A percentile compares a stretch with the other conserved stretches of the same genome.
Evolutionary conservation across 2,329 filamentous ascomycete species (phyloP).

Genomic region (Ophiocordyceps unilateralis): DNA sequence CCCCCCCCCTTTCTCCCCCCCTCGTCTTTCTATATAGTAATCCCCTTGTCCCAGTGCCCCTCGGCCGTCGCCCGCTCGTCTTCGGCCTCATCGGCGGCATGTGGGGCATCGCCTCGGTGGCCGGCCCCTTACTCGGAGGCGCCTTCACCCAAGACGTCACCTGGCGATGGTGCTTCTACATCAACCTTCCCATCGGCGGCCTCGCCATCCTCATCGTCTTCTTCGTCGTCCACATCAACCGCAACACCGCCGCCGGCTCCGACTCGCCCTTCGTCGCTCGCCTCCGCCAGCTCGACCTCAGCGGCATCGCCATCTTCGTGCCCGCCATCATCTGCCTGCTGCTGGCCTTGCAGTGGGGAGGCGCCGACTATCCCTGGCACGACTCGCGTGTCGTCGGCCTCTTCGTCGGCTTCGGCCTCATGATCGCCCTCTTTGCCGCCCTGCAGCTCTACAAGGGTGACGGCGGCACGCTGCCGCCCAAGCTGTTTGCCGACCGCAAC

Average conservation of each 20-base stretch:
- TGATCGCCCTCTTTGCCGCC: conserved; percentile 27
- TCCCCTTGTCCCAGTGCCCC: no score
- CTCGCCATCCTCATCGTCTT: conserved; percentile 30
- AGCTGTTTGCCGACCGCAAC: conserved; percentile 26
- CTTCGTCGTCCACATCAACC: conserved; percentile 25
- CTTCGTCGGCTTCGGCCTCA: conserved; percentile 28
- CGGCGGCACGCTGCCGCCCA: conserved; percentile 26
- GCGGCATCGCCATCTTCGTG: conserved; percentile 31
- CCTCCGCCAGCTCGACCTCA: conserved; percentile 28
- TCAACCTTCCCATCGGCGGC: conserved; percentile 28
- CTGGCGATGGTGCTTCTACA: conserved; percentile 36
- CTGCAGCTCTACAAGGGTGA: conserved; percentile 26
- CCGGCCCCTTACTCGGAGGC: conserved; percentile 32
- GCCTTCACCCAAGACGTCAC: conserved; percentile 29
- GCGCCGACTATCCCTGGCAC: conserved; percentile 31
- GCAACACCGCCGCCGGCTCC: conserved; percentile 15
- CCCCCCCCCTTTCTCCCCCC: no score
- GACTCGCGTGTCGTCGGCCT: conserved; percentile 30
- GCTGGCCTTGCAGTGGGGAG: conserved; percentile 40
- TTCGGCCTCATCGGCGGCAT: conserved; percentile 37
- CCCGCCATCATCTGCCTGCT: conserved; percentile 34
- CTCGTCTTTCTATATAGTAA: no score
- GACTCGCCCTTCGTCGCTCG: conserved; percentile 17
- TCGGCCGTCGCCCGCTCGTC: conserved; percentile 33
- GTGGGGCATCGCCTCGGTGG: conserved; percentile 36